Conservation (phyloP, 176 grass and related monocot species). For the Triticum turgidum region DNA sequence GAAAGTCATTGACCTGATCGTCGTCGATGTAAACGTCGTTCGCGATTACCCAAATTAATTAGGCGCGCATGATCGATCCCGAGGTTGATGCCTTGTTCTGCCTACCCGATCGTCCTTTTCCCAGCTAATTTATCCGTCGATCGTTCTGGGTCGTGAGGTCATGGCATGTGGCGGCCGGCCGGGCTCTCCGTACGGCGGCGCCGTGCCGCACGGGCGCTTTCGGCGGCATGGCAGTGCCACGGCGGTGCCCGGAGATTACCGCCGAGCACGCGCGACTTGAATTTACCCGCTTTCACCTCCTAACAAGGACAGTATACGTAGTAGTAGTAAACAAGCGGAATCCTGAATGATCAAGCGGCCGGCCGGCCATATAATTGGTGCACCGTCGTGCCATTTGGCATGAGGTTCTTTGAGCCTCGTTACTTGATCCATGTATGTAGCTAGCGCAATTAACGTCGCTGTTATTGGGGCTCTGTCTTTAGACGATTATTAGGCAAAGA, state of each 20-base stretch:
- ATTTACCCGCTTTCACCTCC: not conserved
- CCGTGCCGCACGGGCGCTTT: not conserved
- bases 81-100: not conserved
- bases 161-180: not conserved
- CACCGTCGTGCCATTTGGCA: not conserved
- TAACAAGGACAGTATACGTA: not conserved
- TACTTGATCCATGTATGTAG: not conserved
- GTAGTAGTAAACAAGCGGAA: not conserved
- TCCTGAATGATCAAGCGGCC: not conserved
- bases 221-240: too few relatives aligned
- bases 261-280: not conserved
- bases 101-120: not conserved
- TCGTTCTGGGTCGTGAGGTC: not conserved
- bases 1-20: conserved; percentile 11
- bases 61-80: not conserved
- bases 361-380: not conserved
- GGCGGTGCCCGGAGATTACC: not conserved
- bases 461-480: not conserved
- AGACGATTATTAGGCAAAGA: not conserved
- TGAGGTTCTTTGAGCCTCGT: not conserved
- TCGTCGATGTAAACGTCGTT: not conserved
- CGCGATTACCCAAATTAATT: not conserved
- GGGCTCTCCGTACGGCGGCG: conserved; percentile 14
- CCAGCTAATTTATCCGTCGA: not conserved
- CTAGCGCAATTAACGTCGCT: not conserved